Evolutionary conservation across 495 filamentous ascomycete genomes (phyloP), one percentile per base, ranked within the genome.

Genomic region (Amorphotheca resinae): DNA sequence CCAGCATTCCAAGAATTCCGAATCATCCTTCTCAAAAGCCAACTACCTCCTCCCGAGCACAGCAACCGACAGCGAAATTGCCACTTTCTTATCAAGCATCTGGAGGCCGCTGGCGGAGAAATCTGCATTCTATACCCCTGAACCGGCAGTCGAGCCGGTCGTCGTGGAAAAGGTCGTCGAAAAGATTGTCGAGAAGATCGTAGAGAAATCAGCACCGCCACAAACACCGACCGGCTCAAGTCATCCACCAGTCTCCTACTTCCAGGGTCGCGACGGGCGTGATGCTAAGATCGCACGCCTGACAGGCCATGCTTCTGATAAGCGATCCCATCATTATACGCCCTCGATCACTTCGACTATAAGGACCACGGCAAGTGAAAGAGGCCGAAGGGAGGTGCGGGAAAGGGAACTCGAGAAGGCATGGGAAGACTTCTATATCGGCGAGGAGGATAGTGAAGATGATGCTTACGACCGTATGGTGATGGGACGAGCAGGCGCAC

Each of bases 401-500:
- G 41, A 38, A 15, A 21, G 33, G 44, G 28, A 37, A 12, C 11
- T 33, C 8, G 41, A 46, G 4, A 39, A 20, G 14, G 38, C 33
- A 3, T 56, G 53, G 53, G 50, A 56, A n/a, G 50, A 52, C 25
- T 56, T 56, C 22, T 50, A 52, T 33, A 45, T 56, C 35, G 46
- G 41, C 0, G 50, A 50, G 9, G 50, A 50, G 20, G 49, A 52
- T 38, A 52, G 46, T 34, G 51, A 54, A 9, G 52, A 58, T 43
- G 52, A 58, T 48, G 52, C 42, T 15, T 50, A 40, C 22, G 51
- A 57, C 44, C 34, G 44, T 25, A 49, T 46, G 48, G 49, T 46
- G 38, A 22, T 54, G 23, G 51, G 51, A 33, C 25, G 51, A 17
- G 22, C n/a, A 22, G 15, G 14, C 12, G 37, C 32, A 17, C 42